Base-by-base conservation (phyloP, 192 early-diverging fungal species). In the Martensiomyces pterosporus region DNA sequence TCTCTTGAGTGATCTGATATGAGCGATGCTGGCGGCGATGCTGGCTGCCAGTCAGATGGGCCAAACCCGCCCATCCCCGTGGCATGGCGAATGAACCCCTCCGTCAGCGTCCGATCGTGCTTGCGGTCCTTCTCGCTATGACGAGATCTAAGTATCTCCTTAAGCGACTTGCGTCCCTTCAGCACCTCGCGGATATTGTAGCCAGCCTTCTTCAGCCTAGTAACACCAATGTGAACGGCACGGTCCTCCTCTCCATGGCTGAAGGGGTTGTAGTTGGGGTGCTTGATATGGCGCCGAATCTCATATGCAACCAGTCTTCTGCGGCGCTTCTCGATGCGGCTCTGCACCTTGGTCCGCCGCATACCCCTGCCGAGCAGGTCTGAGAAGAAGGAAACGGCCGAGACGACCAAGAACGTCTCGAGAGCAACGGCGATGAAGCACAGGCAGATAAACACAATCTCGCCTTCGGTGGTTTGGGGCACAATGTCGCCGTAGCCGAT, bases 251-350 rank as follows among this genome's bases (percentile, higher is more conserved):
- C 53, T 34, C 57, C 62, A 9, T 21, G 26, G 24, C 69, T 49
- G 23, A 72, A 72, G 10, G 69, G 69, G 41, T 72, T 72, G 57
- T 72, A 72, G 53, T 72, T 57, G 41, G 69, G 69, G 21, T 72
- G 62, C 53, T 72, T 72, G 57, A 72, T 64, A 21, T 72, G 69
- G 13, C 71, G 63, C n/a, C 71, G 64, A 44, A 75, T 67, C 55
- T 75, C 71, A 24, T 75, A 66, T 4, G 64, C 64, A 33, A 57
- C 56, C 42, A 75, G 48, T 24, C 64, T 56, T 46, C 47, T 56
- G 36, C 47, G 54, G 29, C 65, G 58, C 59, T 50, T 57, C 18
- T 51, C 59, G 29, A 75, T 75, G 18, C 71, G 55, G 41, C 38
- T 44, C 45, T 64, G 58, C 25, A 75, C 71, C 10, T 52, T 47